Conservation (phyloP, 768 basidiomycete genomes). For the Amanita jacksonii region DNA sequence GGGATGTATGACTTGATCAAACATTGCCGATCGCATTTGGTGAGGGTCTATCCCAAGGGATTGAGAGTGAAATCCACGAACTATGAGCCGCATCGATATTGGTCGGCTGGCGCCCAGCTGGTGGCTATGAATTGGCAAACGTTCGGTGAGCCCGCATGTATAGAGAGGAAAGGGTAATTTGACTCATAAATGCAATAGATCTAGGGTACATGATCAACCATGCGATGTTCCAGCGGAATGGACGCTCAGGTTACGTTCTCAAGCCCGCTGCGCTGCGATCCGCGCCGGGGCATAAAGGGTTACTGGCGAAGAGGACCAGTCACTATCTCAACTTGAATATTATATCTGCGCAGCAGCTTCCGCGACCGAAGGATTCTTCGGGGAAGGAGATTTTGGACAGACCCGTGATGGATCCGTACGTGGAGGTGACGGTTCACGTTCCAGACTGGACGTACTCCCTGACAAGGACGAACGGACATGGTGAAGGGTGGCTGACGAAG, state of each 20-base stretch:
- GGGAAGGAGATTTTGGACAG: conserved; percentile 59
- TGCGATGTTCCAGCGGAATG: conserved; percentile 92
- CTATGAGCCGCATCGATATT: conserved; percentile 81
- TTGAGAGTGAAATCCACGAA: conserved; percentile 76
- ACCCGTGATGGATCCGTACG: conserved; percentile 48
- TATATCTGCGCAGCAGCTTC: conserved; percentile 89
- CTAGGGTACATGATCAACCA: conserved; percentile 87
- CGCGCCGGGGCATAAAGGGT: not conserved
- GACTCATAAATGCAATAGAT: conserved; percentile 35
- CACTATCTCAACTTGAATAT: conserved; percentile 41
- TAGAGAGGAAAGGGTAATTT: no score
- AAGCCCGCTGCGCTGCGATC: conserved; percentile 72
- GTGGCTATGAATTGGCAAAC: conserved; percentile 99
- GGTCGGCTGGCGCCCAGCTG: conserved; percentile 82
- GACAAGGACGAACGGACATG: no score
- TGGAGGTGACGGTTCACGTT: conserved; percentile 60
- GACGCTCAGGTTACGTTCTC: conserved; percentile 81
- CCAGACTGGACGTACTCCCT: conserved; percentile 58
- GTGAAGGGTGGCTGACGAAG: not conserved
- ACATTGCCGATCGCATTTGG: conserved; percentile 77
- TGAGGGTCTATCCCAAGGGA: conserved; percentile 83
- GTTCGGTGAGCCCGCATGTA: conserved; percentile 45
- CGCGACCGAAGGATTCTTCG: conserved; percentile 59
- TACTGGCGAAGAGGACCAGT: conserved; percentile 20
- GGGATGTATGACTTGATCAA: conserved; percentile 67